phyloP scores from a whole-genome alignment of 371 early-diverging fungal species.

The Nematocida parisii region DNA sequence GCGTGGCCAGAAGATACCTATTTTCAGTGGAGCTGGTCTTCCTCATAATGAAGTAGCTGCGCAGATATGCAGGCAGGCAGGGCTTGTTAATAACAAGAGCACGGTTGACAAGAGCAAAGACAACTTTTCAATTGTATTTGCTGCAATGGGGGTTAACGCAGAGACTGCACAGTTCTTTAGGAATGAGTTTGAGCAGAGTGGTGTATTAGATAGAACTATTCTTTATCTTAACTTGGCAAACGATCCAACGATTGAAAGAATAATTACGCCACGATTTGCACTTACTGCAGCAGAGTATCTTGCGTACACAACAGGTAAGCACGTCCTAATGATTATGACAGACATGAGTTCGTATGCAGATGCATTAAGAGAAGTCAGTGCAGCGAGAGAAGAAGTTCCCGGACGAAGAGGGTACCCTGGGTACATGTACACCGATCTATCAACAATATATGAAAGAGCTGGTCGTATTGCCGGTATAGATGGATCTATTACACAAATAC shows the following conservation, averaged over 20 bases:
- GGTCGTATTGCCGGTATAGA: conserved; percentile 97
- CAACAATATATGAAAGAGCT: conserved; percentile 98
- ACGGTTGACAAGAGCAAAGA: conserved; percentile 94
- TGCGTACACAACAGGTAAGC: conserved; percentile 98
- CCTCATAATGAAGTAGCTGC: conserved; percentile 99
- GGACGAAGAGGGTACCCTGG: conserved; percentile 99
- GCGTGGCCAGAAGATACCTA: conserved; percentile 99
- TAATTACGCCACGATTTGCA: conserved; percentile 97
- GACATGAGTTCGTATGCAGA: conserved; percentile 99
- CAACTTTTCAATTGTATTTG: conserved; percentile 99
- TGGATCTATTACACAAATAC: conserved; percentile 99
- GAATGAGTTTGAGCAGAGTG: conserved; percentile 98
- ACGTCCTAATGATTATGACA: conserved; percentile 98
- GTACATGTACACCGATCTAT: conserved; percentile 99
- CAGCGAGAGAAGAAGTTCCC: conserved; percentile 99
- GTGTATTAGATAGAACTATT: conserved; percentile 94
- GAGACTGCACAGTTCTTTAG: conserved; percentile 99
- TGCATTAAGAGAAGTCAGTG: conserved; percentile 96
- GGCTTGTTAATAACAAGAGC: conserved; percentile 92
- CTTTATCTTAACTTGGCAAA: conserved; percentile 99
- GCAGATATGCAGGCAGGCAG: conserved; percentile 99
- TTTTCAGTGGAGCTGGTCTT: conserved; percentile 97
- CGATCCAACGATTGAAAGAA: conserved; percentile 99
- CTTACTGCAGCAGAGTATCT: conserved; percentile 99
- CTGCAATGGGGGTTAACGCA: conserved; percentile 99